A percentile compares a stretch with the other conserved stretches of the same genome.
Conservation (phyloP, 73 alveolate species). For the Uronychia setigera region DNA sequence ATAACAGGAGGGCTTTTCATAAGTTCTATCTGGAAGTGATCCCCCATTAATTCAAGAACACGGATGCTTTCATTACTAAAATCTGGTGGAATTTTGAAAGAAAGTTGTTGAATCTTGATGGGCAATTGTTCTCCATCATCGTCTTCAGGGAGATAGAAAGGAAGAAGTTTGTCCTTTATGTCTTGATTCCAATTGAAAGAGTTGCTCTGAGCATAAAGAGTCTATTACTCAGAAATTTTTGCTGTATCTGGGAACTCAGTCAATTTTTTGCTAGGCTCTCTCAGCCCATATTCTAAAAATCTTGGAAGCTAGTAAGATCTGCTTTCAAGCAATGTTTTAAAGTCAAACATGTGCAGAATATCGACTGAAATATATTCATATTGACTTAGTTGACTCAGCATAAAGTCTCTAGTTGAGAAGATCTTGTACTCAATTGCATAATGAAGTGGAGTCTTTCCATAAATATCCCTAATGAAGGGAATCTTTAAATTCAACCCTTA, state of each 20-base stretch:
- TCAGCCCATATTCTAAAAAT: not conserved
- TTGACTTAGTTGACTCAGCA: not conserved
- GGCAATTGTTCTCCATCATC: not conserved
- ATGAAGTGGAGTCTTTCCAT: conserved; percentile 34
- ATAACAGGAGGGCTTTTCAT: not conserved
- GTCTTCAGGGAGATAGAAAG: not conserved
- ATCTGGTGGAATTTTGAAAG: not conserved
- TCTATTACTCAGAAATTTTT: not conserved
- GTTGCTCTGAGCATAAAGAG: not conserved
- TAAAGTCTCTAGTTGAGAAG: not conserved
- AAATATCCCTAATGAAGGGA: conserved; percentile 11
- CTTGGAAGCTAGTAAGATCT: not conserved
- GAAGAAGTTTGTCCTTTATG: not conserved
- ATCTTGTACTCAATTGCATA: conserved; percentile 21
- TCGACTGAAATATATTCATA: not conserved
- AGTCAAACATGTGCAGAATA: not conserved
- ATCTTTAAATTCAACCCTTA: conserved; percentile 16
- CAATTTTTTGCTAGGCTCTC: not conserved
- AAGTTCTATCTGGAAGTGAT: not conserved
- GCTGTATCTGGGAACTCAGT: not conserved
- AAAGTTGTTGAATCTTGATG: not conserved
- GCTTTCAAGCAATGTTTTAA: not conserved
- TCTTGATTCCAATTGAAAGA: not conserved
- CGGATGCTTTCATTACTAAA: not conserved
- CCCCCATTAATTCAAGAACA: not conserved